phyloP scores from a whole-genome alignment of 306 rosid species.

The Benincasa hispida region DNA sequence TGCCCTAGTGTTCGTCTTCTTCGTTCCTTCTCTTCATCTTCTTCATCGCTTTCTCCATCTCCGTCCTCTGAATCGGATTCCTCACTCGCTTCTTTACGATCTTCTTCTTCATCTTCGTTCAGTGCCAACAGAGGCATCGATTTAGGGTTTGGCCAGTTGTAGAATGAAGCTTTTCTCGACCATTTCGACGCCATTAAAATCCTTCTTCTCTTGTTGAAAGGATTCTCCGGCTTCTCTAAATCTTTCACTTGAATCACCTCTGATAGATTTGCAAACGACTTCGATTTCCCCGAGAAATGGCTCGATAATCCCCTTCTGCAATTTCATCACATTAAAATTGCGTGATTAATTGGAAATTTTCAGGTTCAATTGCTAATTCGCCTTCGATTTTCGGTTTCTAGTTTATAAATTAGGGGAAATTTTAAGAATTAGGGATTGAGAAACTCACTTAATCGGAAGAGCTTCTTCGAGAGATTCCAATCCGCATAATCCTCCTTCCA shows the following conservation, averaged over 20 bases:
- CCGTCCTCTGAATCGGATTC: not conserved
- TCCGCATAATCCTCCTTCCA: not conserved
- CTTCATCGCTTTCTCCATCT: constrained; percentile 11
- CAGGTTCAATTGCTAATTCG: not conserved
- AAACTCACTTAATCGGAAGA: constrained; percentile 11
- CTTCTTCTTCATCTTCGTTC: constrained; percentile 22
- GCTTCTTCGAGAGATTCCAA: constrained; percentile 7
- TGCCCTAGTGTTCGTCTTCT: constrained; percentile 17
- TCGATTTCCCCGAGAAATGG: constrained; percentile 54
- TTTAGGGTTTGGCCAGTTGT: constrained; percentile 58
- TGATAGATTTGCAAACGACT: constrained; percentile 47
- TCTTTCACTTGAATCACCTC: constrained; percentile 33
- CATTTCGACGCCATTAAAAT: constrained; percentile 56
- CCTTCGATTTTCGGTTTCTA: not conserved
- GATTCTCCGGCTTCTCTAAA: constrained; percentile 55
- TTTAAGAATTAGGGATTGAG: not conserved
- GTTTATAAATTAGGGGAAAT: not conserved
- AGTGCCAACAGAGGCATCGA: constrained; percentile 84
- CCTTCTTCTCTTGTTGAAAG: constrained; percentile 77
- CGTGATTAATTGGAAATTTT: not conserved
- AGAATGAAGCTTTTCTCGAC: constrained; percentile 49
- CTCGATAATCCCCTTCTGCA: constrained; percentile 56
- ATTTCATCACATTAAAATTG: not conserved
- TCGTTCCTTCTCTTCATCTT: not conserved
- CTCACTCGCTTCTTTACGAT: not conserved